Conservation (phyloP, 2,329 filamentous ascomycete genomes). For the Parascedosporium putredinis region DNA sequence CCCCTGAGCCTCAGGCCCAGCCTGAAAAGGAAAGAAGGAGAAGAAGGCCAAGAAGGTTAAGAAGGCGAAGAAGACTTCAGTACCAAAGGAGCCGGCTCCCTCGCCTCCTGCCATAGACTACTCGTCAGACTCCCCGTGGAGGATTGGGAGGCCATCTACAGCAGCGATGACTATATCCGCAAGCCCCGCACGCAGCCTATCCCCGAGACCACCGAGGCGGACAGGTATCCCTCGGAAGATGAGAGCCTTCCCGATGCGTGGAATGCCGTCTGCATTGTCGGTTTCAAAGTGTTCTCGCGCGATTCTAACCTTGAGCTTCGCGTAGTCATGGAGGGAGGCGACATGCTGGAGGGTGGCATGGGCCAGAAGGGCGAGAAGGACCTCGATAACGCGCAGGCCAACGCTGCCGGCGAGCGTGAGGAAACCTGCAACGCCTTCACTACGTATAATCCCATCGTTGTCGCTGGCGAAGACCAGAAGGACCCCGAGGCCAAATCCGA, state of each 20-base stretch:
- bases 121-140: conserved; percentile 50
- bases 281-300: conserved; percentile 51
- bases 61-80: conserved; percentile 1
- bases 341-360: conserved; percentile 44
- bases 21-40: conserved; percentile 11
- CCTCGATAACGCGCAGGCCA: conserved; percentile 46
- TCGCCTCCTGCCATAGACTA: conserved; percentile 25
- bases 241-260: conserved; percentile 46
- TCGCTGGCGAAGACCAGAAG: conserved; percentile 2
- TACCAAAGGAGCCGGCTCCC: conserved; percentile 24
- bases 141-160: conserved; percentile 50
- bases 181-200: conserved; percentile 34
- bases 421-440: neutral
- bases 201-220: conserved; percentile 20
- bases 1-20: conserved; percentile 18
- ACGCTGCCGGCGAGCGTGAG: conserved; percentile 32
- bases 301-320: conserved; percentile 43
- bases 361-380: conserved; percentile 45
- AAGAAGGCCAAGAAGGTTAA: conserved; percentile 13
- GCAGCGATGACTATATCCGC: conserved; percentile 44
- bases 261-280: conserved; percentile 53
- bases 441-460: conserved; percentile 4
- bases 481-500: conserved; percentile 40
- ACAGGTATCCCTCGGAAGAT: conserved; percentile 43
- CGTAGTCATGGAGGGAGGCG: conserved; percentile 45